Evolutionary conservation across 108 stramenopile genomes (phyloP).

Genomic region (Cyclotella choctawhatcheeana): DNA sequence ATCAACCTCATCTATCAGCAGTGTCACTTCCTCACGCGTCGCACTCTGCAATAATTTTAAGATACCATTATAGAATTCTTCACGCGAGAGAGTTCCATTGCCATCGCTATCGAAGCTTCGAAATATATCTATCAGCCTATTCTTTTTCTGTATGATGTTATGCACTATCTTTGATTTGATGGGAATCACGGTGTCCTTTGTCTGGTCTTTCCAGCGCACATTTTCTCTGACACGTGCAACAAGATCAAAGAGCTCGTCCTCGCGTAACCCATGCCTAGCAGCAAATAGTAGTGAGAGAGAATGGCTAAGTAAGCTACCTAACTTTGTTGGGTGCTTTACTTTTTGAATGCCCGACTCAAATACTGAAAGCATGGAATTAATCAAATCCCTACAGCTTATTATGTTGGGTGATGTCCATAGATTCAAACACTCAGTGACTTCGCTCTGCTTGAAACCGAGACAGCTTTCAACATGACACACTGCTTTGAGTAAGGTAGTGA

Average conservation of each 20-base stretch:
- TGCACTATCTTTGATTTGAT: slow-evolving; percentile 45
- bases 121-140: slow-evolving; percentile 37
- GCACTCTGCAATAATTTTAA: slow-evolving; percentile 18
- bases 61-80: slow-evolving; percentile 33
- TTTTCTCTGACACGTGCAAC: slow-evolving; percentile 36
- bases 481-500: slow-evolving; percentile 30
- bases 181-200: slow-evolving; percentile 30
- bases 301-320: slow-evolving; percentile 50
- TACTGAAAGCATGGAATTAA: slow-evolving; percentile 15
- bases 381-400: slow-evolving; percentile 7
- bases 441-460: background rate
- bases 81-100: slow-evolving; percentile 20
- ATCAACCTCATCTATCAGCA: slow-evolving; percentile 28
- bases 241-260: slow-evolving; percentile 55
- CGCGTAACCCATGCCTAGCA: slow-evolving; percentile 62
- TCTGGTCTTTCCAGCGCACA: slow-evolving; percentile 27
- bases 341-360: slow-evolving; percentile 25
- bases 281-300: slow-evolving; percentile 59
- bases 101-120: slow-evolving; percentile 40
- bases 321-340: background rate
- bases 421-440: slow-evolving; percentile 8
- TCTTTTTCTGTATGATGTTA: slow-evolving; percentile 22
- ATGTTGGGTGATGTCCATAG: slow-evolving; percentile 12
- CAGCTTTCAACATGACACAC: background rate
- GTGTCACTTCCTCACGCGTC: slow-evolving; percentile 20